Conservation (phyloP, 176 grass and related monocot species). For the Carex parvula region DNA sequence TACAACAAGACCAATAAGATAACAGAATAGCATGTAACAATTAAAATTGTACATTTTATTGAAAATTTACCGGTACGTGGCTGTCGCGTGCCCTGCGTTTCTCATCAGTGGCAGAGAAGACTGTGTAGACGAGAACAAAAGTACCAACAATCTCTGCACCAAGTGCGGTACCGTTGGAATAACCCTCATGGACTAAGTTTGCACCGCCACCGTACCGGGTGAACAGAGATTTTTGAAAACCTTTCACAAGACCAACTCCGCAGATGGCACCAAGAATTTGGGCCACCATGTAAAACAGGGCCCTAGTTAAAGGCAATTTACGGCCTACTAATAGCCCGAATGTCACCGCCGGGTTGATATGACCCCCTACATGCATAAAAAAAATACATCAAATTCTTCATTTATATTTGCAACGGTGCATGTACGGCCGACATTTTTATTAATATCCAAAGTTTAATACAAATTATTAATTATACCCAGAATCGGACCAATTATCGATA, state of each 20-base stretch:
- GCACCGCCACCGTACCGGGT: slow-evolving; percentile 26
- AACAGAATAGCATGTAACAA: not conserved
- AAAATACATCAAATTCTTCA: not conserved
- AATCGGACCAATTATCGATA: too few species aligned
- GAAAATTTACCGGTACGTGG: slow-evolving; percentile 36
- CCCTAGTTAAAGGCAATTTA: slow-evolving; percentile 37
- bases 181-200: slow-evolving; percentile 19
- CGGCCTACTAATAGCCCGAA: slow-evolving; percentile 39
- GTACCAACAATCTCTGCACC: slow-evolving; percentile 45
- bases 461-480: too few species aligned
- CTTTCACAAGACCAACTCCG: slow-evolving; percentile 42
- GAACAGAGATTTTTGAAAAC: slow-evolving; percentile 23
- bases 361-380: slow-evolving; percentile 27
- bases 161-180: slow-evolving; percentile 31
- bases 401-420: not conserved
- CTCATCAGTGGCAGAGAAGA: slow-evolving; percentile 47
- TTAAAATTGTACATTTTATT: not conserved
- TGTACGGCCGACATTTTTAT: too few species aligned
- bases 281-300: slow-evolving; percentile 36
- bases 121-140: slow-evolving; percentile 46
- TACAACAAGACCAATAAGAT: not conserved
- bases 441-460: too few species aligned
- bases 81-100: slow-evolving; percentile 46
- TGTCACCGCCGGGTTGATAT: slow-evolving; percentile 54
- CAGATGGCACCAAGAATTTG: slow-evolving; percentile 45